A percentile compares a stretch with the other conserved stretches of the same genome.
These are phyloP conservation scores for Gleditsia sinensis DNA, from an alignment of 306 rosid genomes.

Conservation along the genomic window DNA sequence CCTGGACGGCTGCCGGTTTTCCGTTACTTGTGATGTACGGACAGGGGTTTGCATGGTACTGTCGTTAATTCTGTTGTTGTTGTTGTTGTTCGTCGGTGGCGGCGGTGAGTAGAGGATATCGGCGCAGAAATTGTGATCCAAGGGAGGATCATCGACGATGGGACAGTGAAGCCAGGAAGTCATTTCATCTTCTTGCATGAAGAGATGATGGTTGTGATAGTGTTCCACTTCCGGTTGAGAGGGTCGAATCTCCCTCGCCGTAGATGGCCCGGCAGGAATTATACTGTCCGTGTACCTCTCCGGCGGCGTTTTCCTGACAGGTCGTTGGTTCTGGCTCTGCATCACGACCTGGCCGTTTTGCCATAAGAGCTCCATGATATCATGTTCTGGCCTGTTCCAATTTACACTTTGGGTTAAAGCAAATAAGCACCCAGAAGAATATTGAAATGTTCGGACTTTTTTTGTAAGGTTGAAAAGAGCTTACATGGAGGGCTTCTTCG, in stretches of 20 bases:
- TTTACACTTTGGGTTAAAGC: not conserved
- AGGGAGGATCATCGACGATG: constrained; percentile 50
- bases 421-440: not conserved
- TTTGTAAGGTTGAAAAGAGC: not conserved
- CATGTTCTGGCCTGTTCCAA: constrained; percentile 64
- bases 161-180: constrained; percentile 81
- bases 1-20: constrained; percentile 27
- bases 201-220: constrained; percentile 44
- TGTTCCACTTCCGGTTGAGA: constrained; percentile 31
- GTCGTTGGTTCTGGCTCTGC: constrained; percentile 68
- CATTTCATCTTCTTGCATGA: constrained; percentile 87
- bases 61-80: not conserved
- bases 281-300: constrained; percentile 25
- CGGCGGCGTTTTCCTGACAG: constrained; percentile 33
- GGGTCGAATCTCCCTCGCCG: constrained; percentile 39
- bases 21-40: constrained; percentile 23
- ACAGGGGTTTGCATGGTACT: constrained; percentile 26
- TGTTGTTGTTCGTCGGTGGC: not conserved
- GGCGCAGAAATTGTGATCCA: constrained; percentile 54
- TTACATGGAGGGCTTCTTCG: constrained; percentile 58
- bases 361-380: constrained; percentile 79
- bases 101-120: constrained; percentile 49
- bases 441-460: not conserved
- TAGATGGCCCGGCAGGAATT: constrained; percentile 37
- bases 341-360: constrained; percentile 71